Percentiles rank a stretch among this genome's conserved stretches.
Evolutionary conservation across 2,329 filamentous ascomycete species (phyloP).

Genomic region (Trichophyton mentagrophytes): DNA sequence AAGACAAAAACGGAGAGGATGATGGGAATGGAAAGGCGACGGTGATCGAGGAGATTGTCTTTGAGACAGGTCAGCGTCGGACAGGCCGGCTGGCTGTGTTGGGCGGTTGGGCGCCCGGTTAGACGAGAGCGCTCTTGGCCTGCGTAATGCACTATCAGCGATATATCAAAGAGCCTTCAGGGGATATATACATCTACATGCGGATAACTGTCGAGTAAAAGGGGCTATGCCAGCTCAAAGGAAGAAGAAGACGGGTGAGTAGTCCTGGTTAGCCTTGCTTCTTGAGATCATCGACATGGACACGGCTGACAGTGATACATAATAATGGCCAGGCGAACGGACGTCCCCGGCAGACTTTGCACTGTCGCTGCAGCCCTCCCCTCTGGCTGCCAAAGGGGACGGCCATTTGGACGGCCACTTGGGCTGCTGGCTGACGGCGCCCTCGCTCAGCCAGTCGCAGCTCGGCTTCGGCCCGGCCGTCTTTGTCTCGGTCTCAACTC

Average conservation of each 20-base stretch:
- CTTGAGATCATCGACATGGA: not conserved
- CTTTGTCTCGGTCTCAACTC: constrained; percentile 39
- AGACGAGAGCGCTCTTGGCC: not conserved
- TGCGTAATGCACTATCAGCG: not conserved
- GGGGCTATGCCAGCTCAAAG: not conserved
- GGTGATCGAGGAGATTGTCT: too few species aligned
- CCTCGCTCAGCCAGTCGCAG: constrained; percentile 18
- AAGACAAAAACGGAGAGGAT: too few species aligned
- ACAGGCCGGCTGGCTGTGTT: not conserved
- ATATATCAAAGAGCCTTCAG: not conserved
- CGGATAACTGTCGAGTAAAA: not conserved
- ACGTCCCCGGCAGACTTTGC: constrained; percentile 6
- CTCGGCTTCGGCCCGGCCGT: constrained; percentile 20
- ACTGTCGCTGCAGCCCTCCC: constrained; percentile 20
- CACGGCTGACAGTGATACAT: not conserved
- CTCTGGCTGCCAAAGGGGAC: constrained; percentile 12
- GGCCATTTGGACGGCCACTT: too few species aligned
- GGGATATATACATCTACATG: too few species aligned
- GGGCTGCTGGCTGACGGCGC: constrained; percentile 23
- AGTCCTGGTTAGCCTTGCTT: not conserved
- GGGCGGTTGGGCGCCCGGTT: not conserved
- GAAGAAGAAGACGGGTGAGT: not conserved
- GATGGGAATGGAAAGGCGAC: too few species aligned
- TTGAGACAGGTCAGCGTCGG: not conserved
- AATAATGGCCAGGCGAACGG: not conserved